These are phyloP conservation scores for Suillus discolor DNA, from an alignment of 768 basidiomycete species.

Conservation along the genomic window DNA sequence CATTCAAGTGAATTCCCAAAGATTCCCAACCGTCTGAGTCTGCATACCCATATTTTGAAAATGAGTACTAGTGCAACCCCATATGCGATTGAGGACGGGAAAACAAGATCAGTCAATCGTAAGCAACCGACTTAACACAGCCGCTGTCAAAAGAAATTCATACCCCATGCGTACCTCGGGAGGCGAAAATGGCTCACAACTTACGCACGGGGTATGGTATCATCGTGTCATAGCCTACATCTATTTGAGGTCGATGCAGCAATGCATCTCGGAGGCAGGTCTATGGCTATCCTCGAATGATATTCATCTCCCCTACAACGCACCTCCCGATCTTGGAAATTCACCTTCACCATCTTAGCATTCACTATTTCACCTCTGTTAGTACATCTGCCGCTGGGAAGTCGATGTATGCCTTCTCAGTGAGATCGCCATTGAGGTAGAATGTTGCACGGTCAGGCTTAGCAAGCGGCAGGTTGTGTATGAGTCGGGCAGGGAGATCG, in stretches of 20 bases:
- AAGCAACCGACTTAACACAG: neutral
- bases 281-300: neutral
- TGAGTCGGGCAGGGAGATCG: conserved; percentile 36
- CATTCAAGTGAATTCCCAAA: too few relatives aligned
- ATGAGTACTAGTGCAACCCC: neutral
- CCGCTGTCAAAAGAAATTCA: neutral
- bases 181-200: neutral
- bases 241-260: neutral
- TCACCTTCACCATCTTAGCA: neutral
- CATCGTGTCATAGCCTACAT: neutral
- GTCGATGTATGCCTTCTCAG: conserved; percentile 35
- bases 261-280: neutral
- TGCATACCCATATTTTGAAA: neutral
- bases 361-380: neutral
- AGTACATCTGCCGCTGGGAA: conserved; percentile 26
- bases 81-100: neutral
- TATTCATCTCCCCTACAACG: neutral
- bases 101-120: neutral
- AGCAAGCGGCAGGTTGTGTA: conserved; percentile 28
- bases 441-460: conserved; percentile 29
- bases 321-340: neutral
- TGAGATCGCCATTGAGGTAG: conserved; percentile 26
- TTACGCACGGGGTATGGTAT: neutral
- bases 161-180: neutral
- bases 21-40: neutral